Base-by-base conservation (phyloP, 495 filamentous ascomycete genomes). In the Aspergillus diversus region DNA sequence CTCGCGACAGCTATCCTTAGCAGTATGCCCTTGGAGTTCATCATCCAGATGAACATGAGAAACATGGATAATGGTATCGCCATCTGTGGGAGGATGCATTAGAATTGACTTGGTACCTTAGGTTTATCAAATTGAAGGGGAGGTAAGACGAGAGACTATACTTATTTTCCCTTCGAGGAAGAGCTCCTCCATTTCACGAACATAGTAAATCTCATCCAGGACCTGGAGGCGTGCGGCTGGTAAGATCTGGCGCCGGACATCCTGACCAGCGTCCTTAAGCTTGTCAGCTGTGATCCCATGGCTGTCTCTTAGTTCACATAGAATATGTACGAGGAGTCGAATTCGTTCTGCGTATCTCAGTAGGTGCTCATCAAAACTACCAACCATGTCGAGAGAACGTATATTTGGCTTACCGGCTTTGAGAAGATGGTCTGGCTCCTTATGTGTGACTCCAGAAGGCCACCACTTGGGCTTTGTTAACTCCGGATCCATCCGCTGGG, bases 361-460 rank as follows among this genome's bases (percentile, higher is more conserved):
- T 12, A 42, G n/a, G 65, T 51, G 16, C 52, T 65, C 33, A 72
- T 50, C 32, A 50, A 4, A 13, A 31, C 11, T 49, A 35, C 12
- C 16, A 8, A 9, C 47, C 5, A n/a, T 6, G 33, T 4, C 12
- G 6, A 34, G 5, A 27, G 7, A 33, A 34, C 5, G 42, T 4
- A 57, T 34, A 34, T 16, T 16, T 47, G 4, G 27, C 82, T 73
- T 76, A 92, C 91, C 87, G 64, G 79, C 77, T 71, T 90, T 95
- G 57, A 81, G 80, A 27, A 92, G 74, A 72, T 96, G 92, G 68
- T 96, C 91, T 0, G 92, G 92, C 72, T 96, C 92, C 59, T 83
- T 87, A 65, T 93, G 91, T 6, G 81, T 78, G 9, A 86, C 83
- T 13, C 79, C 77, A 27, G 78, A 77, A 0, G 92, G 92, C 92